Conservation (phyloP, 441 rosid genomes). For the Manihot esculenta region DNA sequence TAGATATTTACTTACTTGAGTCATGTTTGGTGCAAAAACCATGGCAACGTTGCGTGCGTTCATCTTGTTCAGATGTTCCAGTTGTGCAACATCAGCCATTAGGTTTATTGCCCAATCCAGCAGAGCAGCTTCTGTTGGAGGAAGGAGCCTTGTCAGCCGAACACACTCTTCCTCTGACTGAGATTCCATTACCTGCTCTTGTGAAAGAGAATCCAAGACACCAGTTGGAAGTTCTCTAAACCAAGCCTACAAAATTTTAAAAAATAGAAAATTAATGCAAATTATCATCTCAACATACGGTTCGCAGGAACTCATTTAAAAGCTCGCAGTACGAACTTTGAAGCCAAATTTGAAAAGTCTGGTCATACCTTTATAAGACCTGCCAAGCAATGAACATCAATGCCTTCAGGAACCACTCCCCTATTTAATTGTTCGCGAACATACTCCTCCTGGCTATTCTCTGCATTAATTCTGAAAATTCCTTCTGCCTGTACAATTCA, state of each 20-base stretch:
- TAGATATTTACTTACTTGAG: conserved; percentile 53
- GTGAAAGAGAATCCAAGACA: conserved; percentile 71
- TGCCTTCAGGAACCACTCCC: conserved; percentile 60
- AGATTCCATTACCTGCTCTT: conserved; percentile 80
- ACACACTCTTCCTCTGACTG: conserved; percentile 74
- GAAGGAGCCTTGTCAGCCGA: conserved; percentile 59
- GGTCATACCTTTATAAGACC: conserved; percentile 81
- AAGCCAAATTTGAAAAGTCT: too few species aligned
- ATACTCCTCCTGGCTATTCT: conserved; percentile 81
- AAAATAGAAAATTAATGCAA: conserved; percentile 3
- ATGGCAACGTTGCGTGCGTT: conserved; percentile 85
- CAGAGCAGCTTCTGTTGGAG: conserved; percentile 73
- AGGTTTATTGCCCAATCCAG: conserved; percentile 90
- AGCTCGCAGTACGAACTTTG: too few species aligned
- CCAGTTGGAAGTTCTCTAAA: conserved; percentile 89
- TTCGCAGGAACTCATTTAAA: not conserved
- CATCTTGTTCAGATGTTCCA: conserved; percentile 82
- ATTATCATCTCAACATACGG: not conserved
- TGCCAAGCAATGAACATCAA: conserved; percentile 83
- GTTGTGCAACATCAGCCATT: conserved; percentile 85
- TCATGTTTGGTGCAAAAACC: conserved; percentile 97
- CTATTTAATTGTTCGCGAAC: conserved; percentile 77
- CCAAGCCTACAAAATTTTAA: conserved; percentile 68
- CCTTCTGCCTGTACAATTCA: conserved; percentile 67
- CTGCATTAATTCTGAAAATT: conserved; percentile 79